Evolutionary conservation across 768 basidiomycete species (phyloP).

Genomic region (Trametes villosa): DNA sequence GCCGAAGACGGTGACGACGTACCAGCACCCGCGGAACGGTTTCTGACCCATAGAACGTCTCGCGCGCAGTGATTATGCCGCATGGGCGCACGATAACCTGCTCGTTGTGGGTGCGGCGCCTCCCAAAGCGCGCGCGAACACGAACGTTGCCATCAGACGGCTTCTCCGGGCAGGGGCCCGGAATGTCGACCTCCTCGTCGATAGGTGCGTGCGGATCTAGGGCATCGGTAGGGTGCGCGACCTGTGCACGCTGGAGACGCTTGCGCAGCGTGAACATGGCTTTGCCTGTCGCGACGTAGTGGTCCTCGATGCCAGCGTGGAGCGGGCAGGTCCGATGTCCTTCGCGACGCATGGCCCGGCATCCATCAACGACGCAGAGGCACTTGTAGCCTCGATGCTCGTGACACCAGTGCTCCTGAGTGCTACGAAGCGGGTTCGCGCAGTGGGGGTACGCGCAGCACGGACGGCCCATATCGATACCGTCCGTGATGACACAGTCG

Average conservation of each 20-base stretch:
- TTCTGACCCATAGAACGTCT: slow-evolving; percentile 33
- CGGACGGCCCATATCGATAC: slow-evolving; percentile 34
- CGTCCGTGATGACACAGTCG: slow-evolving; percentile 29
- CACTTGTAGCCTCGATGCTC: slow-evolving; percentile 1
- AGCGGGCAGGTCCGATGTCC: neutral
- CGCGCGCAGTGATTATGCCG: slow-evolving; percentile 25
- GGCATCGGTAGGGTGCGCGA: neutral
- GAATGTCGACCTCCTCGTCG: neutral
- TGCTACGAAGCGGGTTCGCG: slow-evolving; percentile 5
- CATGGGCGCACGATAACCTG: slow-evolving; percentile 31
- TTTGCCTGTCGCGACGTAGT: neutral
- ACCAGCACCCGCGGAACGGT: slow-evolving; percentile 20
- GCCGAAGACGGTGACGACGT: slow-evolving; percentile 12
- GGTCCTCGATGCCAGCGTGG: neutral
- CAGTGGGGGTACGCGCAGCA: slow-evolving; percentile 30
- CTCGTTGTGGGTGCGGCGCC: slow-evolving; percentile 35
- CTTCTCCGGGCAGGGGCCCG: neutral
- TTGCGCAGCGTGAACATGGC: neutral
- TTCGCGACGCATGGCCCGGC: slow-evolving; percentile 1
- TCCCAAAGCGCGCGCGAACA: slow-evolving; percentile 20
- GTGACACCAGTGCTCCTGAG: slow-evolving; percentile 23
- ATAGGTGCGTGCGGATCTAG: neutral
- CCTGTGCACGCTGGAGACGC: neutral
- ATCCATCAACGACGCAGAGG: slow-evolving; percentile 4
- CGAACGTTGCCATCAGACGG: neutral